phyloP scores from a whole-genome alignment of 495 filamentous ascomycete species.

The Penicillium paxilli region DNA sequence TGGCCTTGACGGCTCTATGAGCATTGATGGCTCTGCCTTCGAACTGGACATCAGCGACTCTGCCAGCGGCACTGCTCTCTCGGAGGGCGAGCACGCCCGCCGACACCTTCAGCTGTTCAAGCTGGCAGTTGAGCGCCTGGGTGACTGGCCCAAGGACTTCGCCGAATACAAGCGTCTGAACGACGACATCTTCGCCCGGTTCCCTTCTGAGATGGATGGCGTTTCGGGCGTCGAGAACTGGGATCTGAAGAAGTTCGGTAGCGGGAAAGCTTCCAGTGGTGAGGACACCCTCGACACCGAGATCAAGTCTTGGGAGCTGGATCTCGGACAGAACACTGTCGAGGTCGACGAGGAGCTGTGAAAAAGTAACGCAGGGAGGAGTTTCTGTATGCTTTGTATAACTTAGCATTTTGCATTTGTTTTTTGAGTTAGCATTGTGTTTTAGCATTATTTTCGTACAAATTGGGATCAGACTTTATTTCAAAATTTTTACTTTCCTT shows the following conservation, averaged over 20 bases:
- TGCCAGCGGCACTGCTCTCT: slow-evolving; percentile 7
- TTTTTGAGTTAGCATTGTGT: slow-evolving; percentile 1
- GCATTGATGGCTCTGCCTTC: slow-evolving; percentile 23
- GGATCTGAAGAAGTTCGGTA: slow-evolving; percentile 37
- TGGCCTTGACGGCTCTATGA: slow-evolving; percentile 20
- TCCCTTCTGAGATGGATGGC: slow-evolving; percentile 28
- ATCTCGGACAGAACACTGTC: slow-evolving; percentile 12
- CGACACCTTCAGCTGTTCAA: slow-evolving; percentile 40
- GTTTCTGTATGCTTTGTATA: not conserved
- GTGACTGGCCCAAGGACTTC: slow-evolving; percentile 43
- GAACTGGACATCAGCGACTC: slow-evolving; percentile 21
- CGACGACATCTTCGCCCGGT: slow-evolving; percentile 20
- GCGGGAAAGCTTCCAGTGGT: slow-evolving; percentile 23
- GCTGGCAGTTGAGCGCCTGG: slow-evolving; percentile 38
- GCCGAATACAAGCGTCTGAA: slow-evolving; percentile 31
- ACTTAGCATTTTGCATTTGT: not conserved
- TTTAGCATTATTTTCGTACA: not conserved
- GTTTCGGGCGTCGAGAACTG: slow-evolving; percentile 40
- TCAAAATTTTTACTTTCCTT: not conserved
- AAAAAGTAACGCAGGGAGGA: not conserved
- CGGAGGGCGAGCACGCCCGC: slow-evolving; percentile 34
- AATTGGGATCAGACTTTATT: slow-evolving; percentile 2
- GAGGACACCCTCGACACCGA: slow-evolving; percentile 21
- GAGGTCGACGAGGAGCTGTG: slow-evolving; percentile 24
- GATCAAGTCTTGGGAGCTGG: slow-evolving; percentile 20